Evolutionary conservation across 805 yeast genomes (phyloP).

Genomic region (Zygoascus bituminiphila): DNA sequence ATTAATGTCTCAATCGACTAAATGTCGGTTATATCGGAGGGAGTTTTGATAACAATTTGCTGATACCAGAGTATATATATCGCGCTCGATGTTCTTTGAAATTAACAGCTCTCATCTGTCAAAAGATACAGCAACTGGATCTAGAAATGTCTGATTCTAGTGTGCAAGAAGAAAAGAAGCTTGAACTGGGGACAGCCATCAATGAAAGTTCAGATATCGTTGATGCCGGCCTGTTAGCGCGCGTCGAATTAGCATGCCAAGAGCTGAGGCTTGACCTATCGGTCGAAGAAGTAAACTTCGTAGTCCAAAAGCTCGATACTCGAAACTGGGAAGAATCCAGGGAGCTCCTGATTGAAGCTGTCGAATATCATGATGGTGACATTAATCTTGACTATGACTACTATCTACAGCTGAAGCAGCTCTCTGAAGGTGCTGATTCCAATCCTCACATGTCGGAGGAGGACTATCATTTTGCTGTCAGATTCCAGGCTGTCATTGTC

Average conservation of each 20-base stretch:
- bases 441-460: slow-evolving; percentile 22
- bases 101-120: too few species aligned
- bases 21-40: too few species aligned
- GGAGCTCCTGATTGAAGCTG: slow-evolving; percentile 29
- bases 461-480: slow-evolving; percentile 25
- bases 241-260: slow-evolving; percentile 35
- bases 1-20: too few species aligned
- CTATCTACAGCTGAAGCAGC: slow-evolving; percentile 28
- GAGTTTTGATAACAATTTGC: too few species aligned
- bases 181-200: neutral
- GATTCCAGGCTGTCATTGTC: slow-evolving; percentile 34
- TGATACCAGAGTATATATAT: too few species aligned
- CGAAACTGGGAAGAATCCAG: slow-evolving; percentile 4
- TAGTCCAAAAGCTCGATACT: neutral
- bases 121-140: neutral
- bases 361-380: slow-evolving; percentile 38
- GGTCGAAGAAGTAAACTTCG: slow-evolving; percentile 25
- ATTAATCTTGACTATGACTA: slow-evolving; percentile 36
- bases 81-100: too few species aligned
- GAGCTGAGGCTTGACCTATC: slow-evolving; percentile 41
- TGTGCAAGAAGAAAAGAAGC: neutral
- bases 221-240: slow-evolving; percentile 2
- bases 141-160: neutral
- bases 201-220: neutral
- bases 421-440: slow-evolving; percentile 25